A percentile compares a stretch with the other conserved stretches of the same genome.
Conservation (phyloP, 2,329 filamentous ascomycete genomes). For the Zymoseptoria crescenta region DNA sequence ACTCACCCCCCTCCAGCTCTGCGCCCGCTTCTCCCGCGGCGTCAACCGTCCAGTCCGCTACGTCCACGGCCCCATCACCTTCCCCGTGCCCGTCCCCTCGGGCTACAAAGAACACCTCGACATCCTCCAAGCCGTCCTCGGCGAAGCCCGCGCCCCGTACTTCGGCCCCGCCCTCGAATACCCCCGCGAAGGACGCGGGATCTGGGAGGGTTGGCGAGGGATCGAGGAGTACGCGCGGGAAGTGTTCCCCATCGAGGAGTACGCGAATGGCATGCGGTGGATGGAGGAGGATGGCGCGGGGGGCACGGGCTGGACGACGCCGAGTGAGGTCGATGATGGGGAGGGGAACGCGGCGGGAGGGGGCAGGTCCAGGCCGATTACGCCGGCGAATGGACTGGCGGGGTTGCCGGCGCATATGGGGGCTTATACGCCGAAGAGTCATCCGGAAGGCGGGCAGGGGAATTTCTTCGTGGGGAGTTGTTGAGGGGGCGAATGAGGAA, state of each 20-base stretch:
- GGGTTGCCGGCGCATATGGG: conserved; percentile 22
- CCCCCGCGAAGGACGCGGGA: conserved; percentile 64
- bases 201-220: conserved; percentile 88
- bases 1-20: conserved; percentile 75
- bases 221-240: conserved; percentile 93
- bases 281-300: conserved; percentile 53
- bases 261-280: conserved; percentile 89
- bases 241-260: conserved; percentile 89
- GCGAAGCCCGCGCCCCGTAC: conserved; percentile 52
- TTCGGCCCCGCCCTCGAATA: conserved; percentile 54
- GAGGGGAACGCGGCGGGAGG: conserved; percentile 10
- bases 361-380: conserved; percentile 22
- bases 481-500: background rate
- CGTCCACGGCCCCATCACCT: conserved; percentile 67
- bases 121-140: conserved; percentile 52
- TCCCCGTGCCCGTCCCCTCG: conserved; percentile 75
- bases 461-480: conserved; percentile 28
- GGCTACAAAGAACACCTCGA: conserved; percentile 86
- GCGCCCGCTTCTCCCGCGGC: conserved; percentile 68
- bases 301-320: conserved; percentile 10
- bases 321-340: conserved; percentile 14
- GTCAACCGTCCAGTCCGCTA: conserved; percentile 73
- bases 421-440: conserved; percentile 26
- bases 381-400: conserved; percentile 16
- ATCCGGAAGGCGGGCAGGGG: conserved; percentile 23